Base-by-base conservation (phyloP, 768 basidiomycete species). In the Tylopilus rubrobrunneus region DNA sequence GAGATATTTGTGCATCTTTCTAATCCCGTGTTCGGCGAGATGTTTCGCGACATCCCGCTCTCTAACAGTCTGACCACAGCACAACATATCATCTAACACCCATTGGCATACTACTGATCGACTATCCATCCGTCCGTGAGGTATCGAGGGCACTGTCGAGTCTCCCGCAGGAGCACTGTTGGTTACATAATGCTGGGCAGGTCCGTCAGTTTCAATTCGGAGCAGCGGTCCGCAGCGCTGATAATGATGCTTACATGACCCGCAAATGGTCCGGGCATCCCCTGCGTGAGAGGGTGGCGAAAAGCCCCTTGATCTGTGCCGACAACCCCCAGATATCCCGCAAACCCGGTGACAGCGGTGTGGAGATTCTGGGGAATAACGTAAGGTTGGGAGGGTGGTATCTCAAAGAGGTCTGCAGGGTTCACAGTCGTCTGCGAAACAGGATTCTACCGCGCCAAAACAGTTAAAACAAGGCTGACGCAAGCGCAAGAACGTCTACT, bases 1-100 rank as follows among this genome's bases (percentile, higher is more conserved):
- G 4, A 0, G 3, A n/a, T 43, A 19, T 31, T 36, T 64, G 5
- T 4, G 34, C 51, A 64, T 54, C 1, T 17, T 9, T 0, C 4
- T 15, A 9, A 65, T 52, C 1, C 59, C 62, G 19, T 65, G 63
- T 1, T 17, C 10, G 2, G 42, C 36, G 2, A 65, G 65, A 25
- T 65, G 64, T 25, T 11, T 7, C 9, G 54, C n/a, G 1, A 55
- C 23, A 1, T 47, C 29, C 23, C 2, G 0, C 2, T 12, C 5
- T 0, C 29, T 48, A 21, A 65, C 34, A 7, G 12, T 8, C 19
- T 49, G 34, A 11, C 46, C 55, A 5, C 63, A 65, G 2, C 8
- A 28, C 1, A 19, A 36, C 17, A 1, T 5, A 19, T 48, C 48
- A 3, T 21, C 19, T 3, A 1, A 37, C 0, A 21, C 2, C 60